Conservation (phyloP, 805 yeast genomes). For the Tanozyma kutaoensis region DNA sequence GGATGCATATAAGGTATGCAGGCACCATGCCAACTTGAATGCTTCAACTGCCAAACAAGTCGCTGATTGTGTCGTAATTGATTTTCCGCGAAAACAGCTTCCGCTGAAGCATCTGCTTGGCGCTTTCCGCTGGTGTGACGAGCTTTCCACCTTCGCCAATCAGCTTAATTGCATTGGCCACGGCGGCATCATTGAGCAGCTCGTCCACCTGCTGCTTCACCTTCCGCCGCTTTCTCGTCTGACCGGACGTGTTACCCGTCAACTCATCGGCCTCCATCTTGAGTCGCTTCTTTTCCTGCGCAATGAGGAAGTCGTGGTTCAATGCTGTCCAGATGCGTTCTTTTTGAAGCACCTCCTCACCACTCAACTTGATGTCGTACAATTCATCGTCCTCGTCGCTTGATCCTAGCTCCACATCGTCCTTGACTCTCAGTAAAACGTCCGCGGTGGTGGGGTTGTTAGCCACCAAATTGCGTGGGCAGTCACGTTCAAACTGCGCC, state of each 20-base stretch:
- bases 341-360: slow-evolving; percentile 60
- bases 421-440: slow-evolving; percentile 37
- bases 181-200: slow-evolving; percentile 15
- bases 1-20: background rate
- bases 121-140: slow-evolving; percentile 65
- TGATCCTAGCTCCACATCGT: slow-evolving; percentile 48
- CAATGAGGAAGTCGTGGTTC: slow-evolving; percentile 74
- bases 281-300: slow-evolving; percentile 73
- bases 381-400: slow-evolving; percentile 77
- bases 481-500: slow-evolving; percentile 11
- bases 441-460: slow-evolving; percentile 46
- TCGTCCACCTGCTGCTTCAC: slow-evolving; percentile 7
- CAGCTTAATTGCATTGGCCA: slow-evolving; percentile 18
- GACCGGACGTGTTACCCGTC: slow-evolving; percentile 53
- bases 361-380: slow-evolving; percentile 42
- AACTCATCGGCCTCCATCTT: slow-evolving; percentile 79
- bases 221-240: slow-evolving; percentile 28
- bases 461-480: slow-evolving; percentile 35
- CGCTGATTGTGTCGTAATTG: slow-evolving; percentile 72
- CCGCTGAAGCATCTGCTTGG: slow-evolving; percentile 61
- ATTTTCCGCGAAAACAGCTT: slow-evolving; percentile 78
- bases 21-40: background rate
- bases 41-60: slow-evolving; percentile 23
- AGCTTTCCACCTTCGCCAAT: slow-evolving; percentile 29
- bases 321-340: slow-evolving; percentile 83